Percentiles rank a stretch among this genome's conserved stretches.
Evolutionary conservation across 140 eudicot species (phyloP).

Genomic region (Cichorium intybus): DNA sequence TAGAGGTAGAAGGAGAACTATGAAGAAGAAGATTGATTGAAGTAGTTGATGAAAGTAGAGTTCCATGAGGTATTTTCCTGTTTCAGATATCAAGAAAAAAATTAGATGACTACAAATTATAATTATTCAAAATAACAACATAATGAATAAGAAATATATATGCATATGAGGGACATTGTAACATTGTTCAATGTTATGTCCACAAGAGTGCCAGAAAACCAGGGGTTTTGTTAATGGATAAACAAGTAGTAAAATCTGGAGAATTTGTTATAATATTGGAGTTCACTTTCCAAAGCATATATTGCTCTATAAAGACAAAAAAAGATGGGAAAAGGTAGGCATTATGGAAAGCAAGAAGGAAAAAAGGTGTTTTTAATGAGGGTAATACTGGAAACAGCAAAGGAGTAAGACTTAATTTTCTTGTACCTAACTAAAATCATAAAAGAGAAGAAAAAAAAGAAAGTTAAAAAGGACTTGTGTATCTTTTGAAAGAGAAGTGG

Average conservation of each 20-base stretch:
- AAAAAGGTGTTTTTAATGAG: conserved; percentile 17
- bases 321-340: conserved; percentile 32
- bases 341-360: conserved; percentile 37
- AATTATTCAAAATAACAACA: conserved; percentile 1
- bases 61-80: conserved; percentile 55
- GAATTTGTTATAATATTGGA: conserved; percentile 15
- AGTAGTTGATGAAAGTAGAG: conserved; percentile 38
- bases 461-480: conserved; percentile 13
- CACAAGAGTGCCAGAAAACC: conserved; percentile 32
- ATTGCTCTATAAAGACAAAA: conserved; percentile 18
- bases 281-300: conserved; percentile 26
- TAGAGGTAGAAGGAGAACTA: conserved; percentile 45
- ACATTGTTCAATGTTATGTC: conserved; percentile 22
- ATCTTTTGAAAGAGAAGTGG: conserved; percentile 13
- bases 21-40: conserved; percentile 32
- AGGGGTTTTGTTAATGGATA: conserved; percentile 17
- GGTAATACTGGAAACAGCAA: conserved; percentile 26
- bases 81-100: conserved; percentile 10
- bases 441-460: conserved; percentile 11
- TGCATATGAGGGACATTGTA: conserved; percentile 1
- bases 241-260: conserved; percentile 2
- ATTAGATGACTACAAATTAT: conserved; percentile 15
- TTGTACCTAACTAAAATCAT: conserved; percentile 19
- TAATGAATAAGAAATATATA: neutral
- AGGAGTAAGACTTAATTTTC: conserved; percentile 20